Percentiles rank a stretch among this genome's conserved stretches.
These are phyloP conservation scores for Erythrophleum fordii DNA, from an alignment of 306 rosid species.

Conservation along the genomic window DNA sequence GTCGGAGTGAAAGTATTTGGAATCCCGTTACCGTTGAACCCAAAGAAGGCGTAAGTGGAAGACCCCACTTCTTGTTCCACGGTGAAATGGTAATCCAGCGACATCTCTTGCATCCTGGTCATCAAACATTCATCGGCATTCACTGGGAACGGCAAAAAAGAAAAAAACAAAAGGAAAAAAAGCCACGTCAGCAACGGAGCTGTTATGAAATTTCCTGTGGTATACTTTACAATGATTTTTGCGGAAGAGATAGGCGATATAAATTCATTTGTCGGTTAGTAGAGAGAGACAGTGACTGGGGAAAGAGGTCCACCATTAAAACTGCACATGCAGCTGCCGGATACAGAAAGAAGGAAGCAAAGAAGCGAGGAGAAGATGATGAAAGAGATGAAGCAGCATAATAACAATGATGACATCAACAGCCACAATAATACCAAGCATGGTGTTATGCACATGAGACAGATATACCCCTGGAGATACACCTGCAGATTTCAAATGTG, in stretches of 20 bases:
- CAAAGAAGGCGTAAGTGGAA: conserved; percentile 88
- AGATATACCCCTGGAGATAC: conserved; percentile 42
- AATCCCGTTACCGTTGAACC: conserved; percentile 73
- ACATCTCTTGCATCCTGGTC: conserved; percentile 99
- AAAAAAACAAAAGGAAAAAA: neutral
- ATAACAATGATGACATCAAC: conserved; percentile 53
- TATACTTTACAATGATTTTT: neutral
- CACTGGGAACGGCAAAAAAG: conserved; percentile 49
- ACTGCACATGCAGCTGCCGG: conserved; percentile 67
- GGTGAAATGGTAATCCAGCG: conserved; percentile 90
- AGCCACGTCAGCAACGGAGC: conserved; percentile 33
- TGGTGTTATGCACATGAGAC: conserved; percentile 34
- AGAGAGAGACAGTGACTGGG: conserved; percentile 53
- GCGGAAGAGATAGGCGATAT: conserved; percentile 32
- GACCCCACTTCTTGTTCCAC: conserved; percentile 99
- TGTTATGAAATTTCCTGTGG: conserved; percentile 24
- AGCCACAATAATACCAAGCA: conserved; percentile 37
- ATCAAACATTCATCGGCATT: conserved; percentile 86
- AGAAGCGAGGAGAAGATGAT: neutral
- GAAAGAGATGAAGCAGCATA: conserved; percentile 29
- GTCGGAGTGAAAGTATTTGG: neutral
- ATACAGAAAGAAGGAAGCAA: conserved; percentile 32
- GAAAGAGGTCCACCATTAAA: conserved; percentile 66
- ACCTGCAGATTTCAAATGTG: conserved; percentile 31
- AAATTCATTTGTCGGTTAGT: conserved; percentile 50